Conservation (phyloP, 2,329 filamentous ascomycete species). For the Penicillium sp. region DNA sequence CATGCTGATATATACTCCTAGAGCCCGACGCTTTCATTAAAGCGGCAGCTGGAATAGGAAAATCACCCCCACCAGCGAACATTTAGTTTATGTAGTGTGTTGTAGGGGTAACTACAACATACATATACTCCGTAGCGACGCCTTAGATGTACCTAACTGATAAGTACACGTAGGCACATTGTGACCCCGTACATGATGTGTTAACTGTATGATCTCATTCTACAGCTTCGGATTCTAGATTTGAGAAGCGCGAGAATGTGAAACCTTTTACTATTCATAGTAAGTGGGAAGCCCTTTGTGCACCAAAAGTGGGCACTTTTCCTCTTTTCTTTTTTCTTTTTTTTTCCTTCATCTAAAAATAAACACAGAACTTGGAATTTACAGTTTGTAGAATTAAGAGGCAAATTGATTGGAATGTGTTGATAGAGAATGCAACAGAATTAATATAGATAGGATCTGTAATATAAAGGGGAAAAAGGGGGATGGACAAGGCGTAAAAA, state of each 20-base stretch:
- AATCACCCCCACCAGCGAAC: too few species aligned
- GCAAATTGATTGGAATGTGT: background rate
- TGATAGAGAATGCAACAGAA: background rate
- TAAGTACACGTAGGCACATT: background rate
- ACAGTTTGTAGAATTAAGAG: background rate
- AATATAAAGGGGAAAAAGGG: background rate
- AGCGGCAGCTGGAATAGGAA: too few species aligned
- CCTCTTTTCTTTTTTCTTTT: too few species aligned
- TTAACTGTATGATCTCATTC: background rate
- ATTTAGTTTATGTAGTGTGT: too few species aligned
- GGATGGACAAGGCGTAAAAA: background rate
- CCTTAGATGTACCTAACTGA: too few species aligned
- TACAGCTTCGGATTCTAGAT: background rate
- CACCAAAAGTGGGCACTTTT: background rate
- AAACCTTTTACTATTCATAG: conserved; percentile 16
- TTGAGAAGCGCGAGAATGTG: conserved; percentile 8
- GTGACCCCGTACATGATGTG: background rate
- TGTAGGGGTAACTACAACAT: too few species aligned
- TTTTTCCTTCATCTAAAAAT: conserved; percentile 5
- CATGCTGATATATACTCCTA: too few species aligned
- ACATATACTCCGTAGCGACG: too few species aligned
- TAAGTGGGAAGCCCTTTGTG: background rate
- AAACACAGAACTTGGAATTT: background rate
- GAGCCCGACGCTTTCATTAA: too few species aligned
- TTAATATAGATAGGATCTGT: background rate